A percentile compares a stretch with the other conserved stretches of the same genome.
phyloP scores from a whole-genome alignment of 352 stramenopile genomes.

The Pythium biforme region DNA sequence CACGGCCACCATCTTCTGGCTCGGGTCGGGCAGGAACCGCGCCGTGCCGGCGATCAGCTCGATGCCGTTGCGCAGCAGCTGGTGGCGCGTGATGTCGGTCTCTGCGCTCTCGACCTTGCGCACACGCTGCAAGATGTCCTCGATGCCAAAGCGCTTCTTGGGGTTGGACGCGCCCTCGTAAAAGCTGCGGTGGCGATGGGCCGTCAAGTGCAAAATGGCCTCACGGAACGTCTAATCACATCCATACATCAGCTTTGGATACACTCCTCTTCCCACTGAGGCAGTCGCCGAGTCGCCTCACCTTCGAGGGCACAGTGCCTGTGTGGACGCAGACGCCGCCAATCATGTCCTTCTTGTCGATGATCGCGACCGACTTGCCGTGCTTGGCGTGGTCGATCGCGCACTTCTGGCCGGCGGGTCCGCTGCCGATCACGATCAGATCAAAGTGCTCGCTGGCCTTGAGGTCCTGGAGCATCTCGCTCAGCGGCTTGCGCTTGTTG shows the following conservation, averaged over 20 bases:
- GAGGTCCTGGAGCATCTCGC: slow-evolving; percentile 72
- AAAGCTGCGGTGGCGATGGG: slow-evolving; percentile 86
- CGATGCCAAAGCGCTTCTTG: slow-evolving; percentile 69
- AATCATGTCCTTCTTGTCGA: slow-evolving; percentile 89
- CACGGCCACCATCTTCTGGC: slow-evolving; percentile 78
- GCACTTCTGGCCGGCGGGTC: slow-evolving; percentile 87
- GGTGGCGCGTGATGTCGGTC: slow-evolving; percentile 84
- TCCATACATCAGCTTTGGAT: no score
- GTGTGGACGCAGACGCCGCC: slow-evolving; percentile 89
- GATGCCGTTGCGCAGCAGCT: slow-evolving; percentile 78
- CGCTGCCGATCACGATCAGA: slow-evolving; percentile 88
- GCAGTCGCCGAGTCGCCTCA: no score
- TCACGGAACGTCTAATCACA: slow-evolving; percentile 84
- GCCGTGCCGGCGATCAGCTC: slow-evolving; percentile 81
- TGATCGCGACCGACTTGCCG: slow-evolving; percentile 79
- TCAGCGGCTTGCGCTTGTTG: slow-evolving; percentile 35
- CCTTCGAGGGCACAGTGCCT: slow-evolving; percentile 86
- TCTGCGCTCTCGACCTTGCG: slow-evolving; percentile 81
- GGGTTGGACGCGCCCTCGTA: slow-evolving; percentile 75
- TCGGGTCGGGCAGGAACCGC: slow-evolving; percentile 62
- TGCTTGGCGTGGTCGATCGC: slow-evolving; percentile 88
- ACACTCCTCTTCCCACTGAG: no score
- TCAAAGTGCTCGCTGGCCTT: slow-evolving; percentile 88
- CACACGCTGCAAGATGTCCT: slow-evolving; percentile 84
- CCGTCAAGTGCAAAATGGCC: slow-evolving; percentile 86